These are phyloP conservation scores for Fabrea salina DNA, from an alignment of 169 alveolate genomes.

Conservation along the genomic window DNA sequence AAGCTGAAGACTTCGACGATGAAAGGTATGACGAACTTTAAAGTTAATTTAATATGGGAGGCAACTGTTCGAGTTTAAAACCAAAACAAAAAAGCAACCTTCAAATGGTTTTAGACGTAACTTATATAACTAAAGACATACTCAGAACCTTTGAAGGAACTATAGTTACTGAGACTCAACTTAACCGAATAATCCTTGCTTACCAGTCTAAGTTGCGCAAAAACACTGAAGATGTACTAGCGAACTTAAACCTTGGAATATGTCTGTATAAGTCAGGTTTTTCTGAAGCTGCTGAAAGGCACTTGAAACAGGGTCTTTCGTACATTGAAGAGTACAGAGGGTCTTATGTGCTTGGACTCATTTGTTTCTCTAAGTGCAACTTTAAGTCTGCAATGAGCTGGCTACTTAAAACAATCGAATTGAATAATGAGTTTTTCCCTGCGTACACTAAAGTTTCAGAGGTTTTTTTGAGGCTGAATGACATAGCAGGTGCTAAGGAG, in stretches of 20 bases:
- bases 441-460: neutral
- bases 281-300: constrained; percentile 32
- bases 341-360: neutral
- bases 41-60: neutral
- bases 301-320: neutral
- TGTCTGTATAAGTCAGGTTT: constrained; percentile 1
- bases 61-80: too few relatives aligned
- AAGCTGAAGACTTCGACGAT: constrained; percentile 18
- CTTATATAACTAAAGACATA: too few relatives aligned
- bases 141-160: too few relatives aligned
- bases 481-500: neutral
- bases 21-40: constrained; percentile 29
- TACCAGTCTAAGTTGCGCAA: neutral
- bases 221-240: neutral
- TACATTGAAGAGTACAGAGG: neutral
- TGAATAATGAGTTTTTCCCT: neutral
- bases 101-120: too few relatives aligned
- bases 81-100: too few relatives aligned
- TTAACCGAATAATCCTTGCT: neutral
- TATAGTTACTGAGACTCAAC: too few relatives aligned
- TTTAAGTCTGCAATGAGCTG: neutral
- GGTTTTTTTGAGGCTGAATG: neutral
- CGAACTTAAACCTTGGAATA: constrained; percentile 13
- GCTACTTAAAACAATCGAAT: neutral
- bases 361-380: neutral